Evolutionary conservation across 768 basidiomycete species (phyloP), one percentile per base, ranked within the genome.

Genomic region (Peribolospora kevripleyi): DNA sequence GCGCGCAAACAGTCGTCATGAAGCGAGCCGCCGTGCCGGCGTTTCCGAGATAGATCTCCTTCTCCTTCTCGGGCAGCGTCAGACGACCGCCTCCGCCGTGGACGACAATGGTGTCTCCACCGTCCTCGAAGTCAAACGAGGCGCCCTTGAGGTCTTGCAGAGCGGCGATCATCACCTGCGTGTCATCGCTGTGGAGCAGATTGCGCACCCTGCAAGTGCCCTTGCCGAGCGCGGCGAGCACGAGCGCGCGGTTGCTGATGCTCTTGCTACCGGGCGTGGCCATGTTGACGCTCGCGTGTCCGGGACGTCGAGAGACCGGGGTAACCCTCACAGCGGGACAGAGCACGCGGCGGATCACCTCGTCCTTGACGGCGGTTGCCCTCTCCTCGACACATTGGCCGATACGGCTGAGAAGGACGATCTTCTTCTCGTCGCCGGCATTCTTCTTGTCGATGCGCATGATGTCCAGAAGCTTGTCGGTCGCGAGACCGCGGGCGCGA

Each of bases 131-230:
- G 14, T 76, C 71, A 65, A 97, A 98, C 50, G 70, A 76, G 7
- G 93, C 91, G 49, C 91, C 91, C 72, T 88, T 81, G 59, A 98
- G 76, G 53, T 87, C 84, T 47, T 77, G 71, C 40, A 97, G 73
- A 42, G 90, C 91, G 3, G 80, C 73, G 88, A 97, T 97, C 93
- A 98, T 98, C 54, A 98, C 91, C 61, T 90, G 87, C 0, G 93
- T 98, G 65, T 98, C 91, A 63, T 97, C 91, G 3, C 88, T 93
- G 65, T 97, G 91, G 42, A 98, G 72, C 5, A 98, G 70, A 62
- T 98, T 98, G 67, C 73, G 80, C 55, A 98, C 69, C 58, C 81
- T 74, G 68, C 90, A 93, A 0, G 81, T 84, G 1, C 91, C 93
- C 49, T 75, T 76, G 0, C 78, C 87, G 10, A 98, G 76, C 1